Base-by-base conservation (phyloP, 2,329 filamentous ascomycete genomes). In the Coccinonectria pachysandricola region DNA sequence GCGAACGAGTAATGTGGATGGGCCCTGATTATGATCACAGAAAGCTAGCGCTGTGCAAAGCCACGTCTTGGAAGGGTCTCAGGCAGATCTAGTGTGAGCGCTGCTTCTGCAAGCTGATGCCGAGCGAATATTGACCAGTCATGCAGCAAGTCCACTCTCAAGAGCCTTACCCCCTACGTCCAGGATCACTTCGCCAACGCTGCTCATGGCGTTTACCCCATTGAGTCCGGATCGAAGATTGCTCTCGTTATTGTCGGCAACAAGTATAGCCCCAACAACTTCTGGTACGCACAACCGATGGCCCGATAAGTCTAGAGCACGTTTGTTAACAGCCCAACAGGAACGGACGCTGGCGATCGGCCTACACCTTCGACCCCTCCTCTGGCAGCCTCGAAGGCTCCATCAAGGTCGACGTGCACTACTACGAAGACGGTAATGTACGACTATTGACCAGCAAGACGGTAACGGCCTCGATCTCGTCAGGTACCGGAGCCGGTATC, bases 341-440 rank as follows among this genome's bases (percentile, higher is more conserved):
- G 84, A 96, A 95, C 60, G 91, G 91, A 36, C 85, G 91, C 37
- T 98, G 91, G 84, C 82, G 91, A 48, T 87, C 84, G 24, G 68
- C 80, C 27, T 96, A 96, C 63, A 70, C 80, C 45, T 80, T 81
- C 56, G 69, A 78, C 36, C 76, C 86, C 4, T 62, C 75, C n/a
- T 71, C 71, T 2, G 66, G 67, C 38, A 65, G 65, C 24, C 62
- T 96, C 21, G 75, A 77, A 19, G 91, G 91, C 45, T 75, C 68
- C 32, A 77, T 96, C 57, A 85, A 88, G 55, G 83, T 95, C 28
- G 87, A 96, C 44, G 88, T 98, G 26, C 91, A 98, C 66, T 98
- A 98, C 68, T 98, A 98, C 63, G 91, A 98, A 61, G 92, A 98
- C 52, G 91, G 91, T 36, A 98, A 98, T 52, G 91, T 98, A 31